Base-by-base conservation (phyloP, 345 rosid species). In the Reutealis trisperma region DNA sequence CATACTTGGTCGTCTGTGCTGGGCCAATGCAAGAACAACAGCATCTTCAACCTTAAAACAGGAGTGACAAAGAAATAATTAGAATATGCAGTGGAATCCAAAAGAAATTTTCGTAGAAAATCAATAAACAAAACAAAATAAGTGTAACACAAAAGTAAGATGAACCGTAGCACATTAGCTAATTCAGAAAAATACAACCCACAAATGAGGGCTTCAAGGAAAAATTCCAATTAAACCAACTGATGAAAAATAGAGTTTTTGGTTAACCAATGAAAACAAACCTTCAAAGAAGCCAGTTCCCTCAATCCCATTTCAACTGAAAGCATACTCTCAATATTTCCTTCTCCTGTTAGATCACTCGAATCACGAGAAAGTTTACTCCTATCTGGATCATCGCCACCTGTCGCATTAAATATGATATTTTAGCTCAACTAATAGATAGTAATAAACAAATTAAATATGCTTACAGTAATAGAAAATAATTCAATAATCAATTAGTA, bases 251-350 rank as follows among this genome's bases (percentile, higher is more conserved):
- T 58, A 60, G 55, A 49, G 58, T 66, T 69, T 49, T 51, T 47
- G 7, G 16, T 16, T 51, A 62, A 65, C 63, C 19, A 12, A 75
- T 30, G 75, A 57, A 73, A 59, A 41, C 44, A 79, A 79, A 96
- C 99, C 97, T 96, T 96, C 61, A 96, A 83, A 75, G 96, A 90
- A 24, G 97, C 91, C 84, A 94, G 80, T 82, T 96, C 98, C 83
- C 92, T 86, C 85, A 96, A 83, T 80, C 95, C 98, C 98, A 96
- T 96, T 87, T 92, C 98, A 81, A 96, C 97, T 61, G 98, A 91
- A 79, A 94, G 98, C 94, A 94, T 92, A 81, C 92, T 92, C 88
- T 96, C 99, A 42, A 96, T 94, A 87, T 94, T 96, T 81, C 98
- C 98, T 86, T 96, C 99, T 86, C 98, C 98, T 0, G 92, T 88